Evolutionary conservation across 257 asterid genomes (phyloP), one percentile per base, ranked within the genome.

Genomic region (Gynochthodes officinalis): DNA sequence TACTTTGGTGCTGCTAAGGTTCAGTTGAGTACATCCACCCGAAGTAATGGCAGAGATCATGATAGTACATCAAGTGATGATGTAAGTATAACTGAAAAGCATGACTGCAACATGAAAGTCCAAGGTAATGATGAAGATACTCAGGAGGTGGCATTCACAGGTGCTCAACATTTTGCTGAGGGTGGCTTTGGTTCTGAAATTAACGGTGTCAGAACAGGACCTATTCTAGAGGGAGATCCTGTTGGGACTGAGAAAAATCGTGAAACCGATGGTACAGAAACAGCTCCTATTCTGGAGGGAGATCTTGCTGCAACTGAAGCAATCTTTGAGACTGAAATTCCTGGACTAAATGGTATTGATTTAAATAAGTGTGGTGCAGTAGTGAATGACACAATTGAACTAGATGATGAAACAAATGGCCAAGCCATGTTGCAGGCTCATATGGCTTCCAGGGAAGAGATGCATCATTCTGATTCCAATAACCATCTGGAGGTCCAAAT

Each of bases 181-280:
- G 96, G 85, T 30, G 96, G 77, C 23, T 89, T 94, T 80, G 98
- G 97, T 78, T 94, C 98, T 19, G 95, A 91, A 58, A 86, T 91
- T 61, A 86, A 89, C 32, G 90, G 87, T 42, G 67, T 83, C 3
- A 87, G 75, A 76, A 80, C 89, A 9, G 82, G 79, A 42, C 86
- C 84, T 44, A 40, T 77, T 73, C 64, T 72, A 30, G 88, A 81
- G 70, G 86, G 79, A 30, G 89, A 89, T 59, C 81, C 76, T 30
- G 72, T 81, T 65, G 96, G 82, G 63, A 86, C 96, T 0, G 92
- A 88, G 85, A 85, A 82, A 53, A 71, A 82, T 37, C 87, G 81
- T 12, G 97, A 93, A 52, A 82, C 87, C 2, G 89, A 87, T 70
- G 85, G 84, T 23, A 79, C 64, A 16, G 82, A 79, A 50, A 75